phyloP scores from a whole-genome alignment of 306 rosid species.

The Nissolia schottii region DNA sequence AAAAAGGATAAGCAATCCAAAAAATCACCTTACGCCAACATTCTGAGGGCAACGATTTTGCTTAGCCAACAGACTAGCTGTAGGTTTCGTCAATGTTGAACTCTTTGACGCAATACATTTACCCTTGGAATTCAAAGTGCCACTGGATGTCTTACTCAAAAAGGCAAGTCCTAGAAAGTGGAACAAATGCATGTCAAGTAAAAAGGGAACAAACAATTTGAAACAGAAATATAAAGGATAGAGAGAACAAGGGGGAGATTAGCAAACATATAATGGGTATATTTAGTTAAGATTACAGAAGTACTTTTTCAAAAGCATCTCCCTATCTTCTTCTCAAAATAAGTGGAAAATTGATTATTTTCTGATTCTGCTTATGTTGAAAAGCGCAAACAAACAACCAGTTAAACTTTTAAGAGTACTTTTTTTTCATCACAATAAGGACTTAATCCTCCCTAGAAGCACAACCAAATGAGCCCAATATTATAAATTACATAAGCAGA shows the following conservation, averaged over 20 bases:
- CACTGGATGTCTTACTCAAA: slow-evolving; percentile 27
- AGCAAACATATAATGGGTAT: neutral
- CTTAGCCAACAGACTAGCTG: slow-evolving; percentile 86
- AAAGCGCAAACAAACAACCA: no score
- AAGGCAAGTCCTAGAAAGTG: slow-evolving; percentile 49
- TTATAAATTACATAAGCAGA: neutral
- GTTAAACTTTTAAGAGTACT: no score
- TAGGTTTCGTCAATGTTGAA: slow-evolving; percentile 86
- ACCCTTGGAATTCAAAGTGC: slow-evolving; percentile 34
- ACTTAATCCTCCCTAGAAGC: no score
- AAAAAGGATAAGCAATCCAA: slow-evolving; percentile 11
- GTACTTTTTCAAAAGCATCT: no score
- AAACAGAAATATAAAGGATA: neutral
- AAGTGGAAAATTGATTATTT: no score
- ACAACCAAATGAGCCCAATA: no score
- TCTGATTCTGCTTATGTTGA: no score
- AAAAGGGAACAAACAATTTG: neutral
- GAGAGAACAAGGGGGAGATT: neutral
- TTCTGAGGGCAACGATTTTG: slow-evolving; percentile 39
- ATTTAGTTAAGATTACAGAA: no score
- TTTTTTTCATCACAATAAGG: no score
- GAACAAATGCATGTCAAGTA: slow-evolving; percentile 17
- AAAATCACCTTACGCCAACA: slow-evolving; percentile 58
- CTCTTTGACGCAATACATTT: slow-evolving; percentile 42
- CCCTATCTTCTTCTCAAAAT: no score